phyloP scores from a whole-genome alignment of 768 basidiomycete species.

The Collybia sordida region DNA sequence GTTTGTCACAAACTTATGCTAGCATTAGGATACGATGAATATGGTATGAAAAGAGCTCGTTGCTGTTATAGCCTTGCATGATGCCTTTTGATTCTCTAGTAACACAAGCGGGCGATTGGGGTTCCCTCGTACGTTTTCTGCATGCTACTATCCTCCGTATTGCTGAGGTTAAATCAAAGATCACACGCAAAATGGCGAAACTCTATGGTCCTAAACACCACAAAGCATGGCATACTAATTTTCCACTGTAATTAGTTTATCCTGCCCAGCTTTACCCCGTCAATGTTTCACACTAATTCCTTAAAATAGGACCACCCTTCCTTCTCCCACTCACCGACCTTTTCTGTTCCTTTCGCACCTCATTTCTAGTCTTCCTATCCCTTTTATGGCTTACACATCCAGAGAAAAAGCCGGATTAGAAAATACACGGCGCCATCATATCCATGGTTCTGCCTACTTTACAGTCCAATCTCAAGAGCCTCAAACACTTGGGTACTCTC shows the following conservation, averaged over 20 bases:
- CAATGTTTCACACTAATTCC: neutral
- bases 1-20: constrained; percentile 51
- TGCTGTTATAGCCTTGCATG: too few relatives aligned
- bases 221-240: constrained; percentile 53
- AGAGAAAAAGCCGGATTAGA: constrained; percentile 33
- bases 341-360: constrained; percentile 23
- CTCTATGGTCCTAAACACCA: constrained; percentile 30
- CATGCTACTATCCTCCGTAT: neutral
- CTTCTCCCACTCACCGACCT: constrained; percentile 18
- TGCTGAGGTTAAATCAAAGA: constrained; percentile 4
- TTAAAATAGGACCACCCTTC: constrained; percentile 13
- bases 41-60: constrained; percentile 27
- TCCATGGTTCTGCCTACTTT: constrained; percentile 36
- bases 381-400: constrained; percentile 17
- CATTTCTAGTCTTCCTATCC: constrained; percentile 15
- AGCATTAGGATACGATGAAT: constrained; percentile 45
- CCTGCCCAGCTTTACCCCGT: neutral
- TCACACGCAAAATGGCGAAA: constrained; percentile 21
- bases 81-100: constrained; percentile 19
- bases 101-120: constrained; percentile 51
- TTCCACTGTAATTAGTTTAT: constrained; percentile 23
- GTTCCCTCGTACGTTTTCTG: constrained; percentile 26
- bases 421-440: constrained; percentile 25
- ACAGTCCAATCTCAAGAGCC: constrained; percentile 44
- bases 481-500: constrained; percentile 51